Evolutionary conservation across 257 asterid species (phyloP).

Genomic region (Solanum virginianum): DNA sequence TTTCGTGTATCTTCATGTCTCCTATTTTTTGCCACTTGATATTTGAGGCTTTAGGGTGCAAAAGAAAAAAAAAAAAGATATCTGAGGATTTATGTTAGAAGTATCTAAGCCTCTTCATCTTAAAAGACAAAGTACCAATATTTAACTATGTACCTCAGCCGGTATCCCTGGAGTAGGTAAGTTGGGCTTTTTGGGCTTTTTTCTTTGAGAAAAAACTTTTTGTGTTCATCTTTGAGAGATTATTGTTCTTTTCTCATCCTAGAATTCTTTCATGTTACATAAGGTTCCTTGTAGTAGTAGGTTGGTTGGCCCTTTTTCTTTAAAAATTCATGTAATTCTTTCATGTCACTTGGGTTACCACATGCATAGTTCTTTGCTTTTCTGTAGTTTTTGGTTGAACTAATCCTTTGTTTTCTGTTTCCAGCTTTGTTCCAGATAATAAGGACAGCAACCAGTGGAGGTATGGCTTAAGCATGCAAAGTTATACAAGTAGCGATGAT

Average conservation of each 20-base stretch:
- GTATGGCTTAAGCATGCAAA: slow-evolving; percentile 44
- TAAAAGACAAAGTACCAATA: neutral
- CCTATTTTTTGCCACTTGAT: neutral
- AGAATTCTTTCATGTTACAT: neutral
- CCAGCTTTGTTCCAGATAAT: slow-evolving; percentile 89
- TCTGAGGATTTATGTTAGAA: no score
- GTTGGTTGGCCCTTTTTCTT: neutral
- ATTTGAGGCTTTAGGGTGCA: neutral
- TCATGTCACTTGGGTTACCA: neutral
- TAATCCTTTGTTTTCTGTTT: neutral
- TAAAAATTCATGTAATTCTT: neutral
- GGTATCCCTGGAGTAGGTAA: neutral
- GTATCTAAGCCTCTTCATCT: neutral
- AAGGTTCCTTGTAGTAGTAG: neutral
- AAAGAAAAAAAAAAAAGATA: neutral
- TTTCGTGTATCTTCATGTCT: neutral
- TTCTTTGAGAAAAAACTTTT: neutral
- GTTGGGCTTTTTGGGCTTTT: neutral
- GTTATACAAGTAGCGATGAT: neutral
- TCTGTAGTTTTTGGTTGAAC: neutral
- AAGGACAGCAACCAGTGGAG: slow-evolving; percentile 89
- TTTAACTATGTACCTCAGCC: neutral
- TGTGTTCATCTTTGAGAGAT: neutral
- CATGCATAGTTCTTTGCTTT: neutral
- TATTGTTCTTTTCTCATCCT: neutral